Base-by-base conservation (phyloP, 257 asterid species). In the Pogostemon cablin region DNA sequence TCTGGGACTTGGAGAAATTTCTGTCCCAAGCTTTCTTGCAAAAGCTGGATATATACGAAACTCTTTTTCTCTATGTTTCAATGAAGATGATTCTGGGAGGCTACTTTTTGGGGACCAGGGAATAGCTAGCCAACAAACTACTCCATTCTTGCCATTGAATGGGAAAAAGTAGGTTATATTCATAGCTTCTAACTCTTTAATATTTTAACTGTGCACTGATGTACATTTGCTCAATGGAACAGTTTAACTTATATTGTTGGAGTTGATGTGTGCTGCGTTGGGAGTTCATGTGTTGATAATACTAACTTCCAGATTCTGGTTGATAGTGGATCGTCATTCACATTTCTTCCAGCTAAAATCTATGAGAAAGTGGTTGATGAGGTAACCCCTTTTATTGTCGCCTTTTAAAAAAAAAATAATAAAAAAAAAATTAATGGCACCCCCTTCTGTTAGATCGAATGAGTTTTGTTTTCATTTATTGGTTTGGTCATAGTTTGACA, bases 21-120 rank as follows among this genome's bases (percentile, higher is more conserved):
- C 97, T 69, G 91, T 89, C 69, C 95, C 95, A n/a, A 88, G 84
- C 80, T 80, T 83, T 74, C 96, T 91, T 68, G 91, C 97, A 40
- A 83, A 87, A 87, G 87, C 84, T 74, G 96, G 97, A 63, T 81
- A 77, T 10, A 79, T 83, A 54, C 77, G 69, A 52, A 80, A 89
- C 76, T 87, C 91, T 3, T 89, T 87, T 78, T 89, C 96, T 57
- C 79, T 91, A 50, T 91, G 97, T 82, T 89, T 88, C 71, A 80
- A 78, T 49, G 95, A 86, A 72, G 88, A 91, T 75, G 88, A 88
- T 74, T 81, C 95, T 9, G 97, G 97, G 59, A 87, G 89, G 80
- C 81, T 91, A 34, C 87, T 84, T 67, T 87, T 88, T 59, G 96
- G 96, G 60, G 95, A 89, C 76, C 92, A 83, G 79, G 97, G 95